Evolutionary conservation across 2,329 filamentous ascomycete species (phyloP).

Genomic region (Fusarium sp.): DNA sequence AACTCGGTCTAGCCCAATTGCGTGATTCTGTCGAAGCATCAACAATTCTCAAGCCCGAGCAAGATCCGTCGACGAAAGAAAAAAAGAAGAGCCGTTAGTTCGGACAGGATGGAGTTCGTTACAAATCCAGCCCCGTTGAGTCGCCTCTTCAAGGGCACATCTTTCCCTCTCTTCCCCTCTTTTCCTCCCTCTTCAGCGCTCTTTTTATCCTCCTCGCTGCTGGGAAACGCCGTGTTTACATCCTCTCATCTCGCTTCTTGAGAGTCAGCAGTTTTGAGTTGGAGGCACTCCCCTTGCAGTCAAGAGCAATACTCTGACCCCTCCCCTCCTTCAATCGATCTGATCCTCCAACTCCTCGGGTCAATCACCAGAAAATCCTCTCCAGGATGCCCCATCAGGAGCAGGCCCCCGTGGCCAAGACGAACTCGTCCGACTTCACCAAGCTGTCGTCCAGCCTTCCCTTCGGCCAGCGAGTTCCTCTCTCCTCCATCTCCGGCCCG

Average conservation of each 20-base stretch:
- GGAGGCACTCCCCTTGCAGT: conserved; percentile 22
- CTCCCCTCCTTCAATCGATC: conserved; percentile 7
- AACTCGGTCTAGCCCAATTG: conserved; percentile 51
- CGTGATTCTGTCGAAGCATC: conserved; percentile 55
- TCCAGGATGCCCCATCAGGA: conserved; percentile 51
- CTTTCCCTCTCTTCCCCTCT: conserved; percentile 19
- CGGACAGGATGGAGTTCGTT: conserved; percentile 38
- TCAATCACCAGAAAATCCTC: conserved; percentile 1
- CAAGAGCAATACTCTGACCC: conserved; percentile 14
- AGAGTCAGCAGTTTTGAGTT: conserved; percentile 35
- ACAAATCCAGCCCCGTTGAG: conserved; percentile 42
- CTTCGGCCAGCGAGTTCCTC: conserved; percentile 66
- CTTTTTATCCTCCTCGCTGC: conserved; percentile 24
- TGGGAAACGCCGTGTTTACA: conserved; percentile 25
- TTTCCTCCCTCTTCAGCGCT: conserved; percentile 13
- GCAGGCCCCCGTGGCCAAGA: conserved; percentile 46
- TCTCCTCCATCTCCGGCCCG: conserved; percentile 79
- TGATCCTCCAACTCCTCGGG: not conserved
- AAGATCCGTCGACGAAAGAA: conserved; percentile 35
- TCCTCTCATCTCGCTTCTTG: conserved; percentile 37
- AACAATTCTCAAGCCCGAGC: conserved; percentile 48
- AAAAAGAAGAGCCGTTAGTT: conserved; percentile 24
- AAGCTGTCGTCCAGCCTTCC: conserved; percentile 65
- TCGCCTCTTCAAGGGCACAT: conserved; percentile 37
- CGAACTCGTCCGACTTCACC: conserved; percentile 48